Percentiles rank a stretch among this genome's conserved stretches.
phyloP scores from a whole-genome alignment of 495 filamentous ascomycete genomes.

The Neurospora cerealis region DNA sequence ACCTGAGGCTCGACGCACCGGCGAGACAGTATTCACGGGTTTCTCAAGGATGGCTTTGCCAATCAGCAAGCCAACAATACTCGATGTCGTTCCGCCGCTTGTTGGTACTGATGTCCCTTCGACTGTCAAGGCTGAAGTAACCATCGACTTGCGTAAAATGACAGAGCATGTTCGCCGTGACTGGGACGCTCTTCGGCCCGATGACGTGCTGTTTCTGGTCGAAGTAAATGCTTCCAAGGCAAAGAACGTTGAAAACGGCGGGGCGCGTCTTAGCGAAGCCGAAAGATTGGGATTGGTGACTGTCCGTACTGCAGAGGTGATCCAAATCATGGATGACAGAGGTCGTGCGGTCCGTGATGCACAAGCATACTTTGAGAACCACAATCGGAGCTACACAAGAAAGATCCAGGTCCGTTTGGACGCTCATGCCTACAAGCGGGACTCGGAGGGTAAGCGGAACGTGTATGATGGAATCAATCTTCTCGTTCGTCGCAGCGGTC shows the following conservation, averaged over 20 bases:
- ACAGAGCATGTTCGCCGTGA: slow-evolving; percentile 66
- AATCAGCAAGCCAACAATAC: slow-evolving; percentile 75
- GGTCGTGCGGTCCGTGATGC: slow-evolving; percentile 62
- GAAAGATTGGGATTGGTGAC: slow-evolving; percentile 55
- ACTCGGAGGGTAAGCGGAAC: slow-evolving; percentile 67
- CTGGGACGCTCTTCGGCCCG: slow-evolving; percentile 82
- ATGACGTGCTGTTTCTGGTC: slow-evolving; percentile 85
- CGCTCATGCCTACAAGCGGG: slow-evolving; percentile 63
- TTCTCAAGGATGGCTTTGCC: slow-evolving; percentile 88
- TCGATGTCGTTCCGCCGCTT: slow-evolving; percentile 73
- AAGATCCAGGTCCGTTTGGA: slow-evolving; percentile 77
- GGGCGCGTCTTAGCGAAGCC: slow-evolving; percentile 37
- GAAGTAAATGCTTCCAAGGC: slow-evolving; percentile 53
- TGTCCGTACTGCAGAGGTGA: slow-evolving; percentile 75
- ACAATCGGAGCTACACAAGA: slow-evolving; percentile 42
- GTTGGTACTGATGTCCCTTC: slow-evolving; percentile 85
- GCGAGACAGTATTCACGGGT: slow-evolving; percentile 64
- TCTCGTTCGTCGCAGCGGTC: slow-evolving; percentile 68
- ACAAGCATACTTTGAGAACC: slow-evolving; percentile 31
- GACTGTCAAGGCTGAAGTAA: slow-evolving; percentile 75
- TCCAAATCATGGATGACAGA: slow-evolving; percentile 82
- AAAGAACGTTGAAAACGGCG: slow-evolving; percentile 45
- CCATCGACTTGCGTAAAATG: slow-evolving; percentile 73
- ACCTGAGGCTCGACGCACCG: slow-evolving; percentile 53
- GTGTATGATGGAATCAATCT: slow-evolving; percentile 83